Evolutionary conservation across 768 basidiomycete species (phyloP), one percentile per base, ranked within the genome.

Genomic region (Calocybe indica): DNA sequence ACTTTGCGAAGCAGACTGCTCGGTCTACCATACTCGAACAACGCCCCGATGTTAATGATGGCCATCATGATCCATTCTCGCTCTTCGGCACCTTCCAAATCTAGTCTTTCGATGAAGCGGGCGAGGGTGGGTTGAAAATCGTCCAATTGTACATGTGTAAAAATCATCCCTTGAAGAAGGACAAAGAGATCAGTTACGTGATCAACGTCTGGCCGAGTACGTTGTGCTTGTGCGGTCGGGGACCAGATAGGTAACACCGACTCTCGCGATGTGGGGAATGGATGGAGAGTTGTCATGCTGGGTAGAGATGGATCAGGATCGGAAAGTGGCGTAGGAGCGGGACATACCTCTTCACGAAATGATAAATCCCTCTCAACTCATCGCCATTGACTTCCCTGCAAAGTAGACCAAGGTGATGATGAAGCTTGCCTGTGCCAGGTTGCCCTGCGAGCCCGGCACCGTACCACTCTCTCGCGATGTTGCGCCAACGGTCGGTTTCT

Each of bases 21-120:
- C 2, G 83, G 73, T 28, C 81, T 75, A 32, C 96, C 95, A 56
- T 94, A 98, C 64, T 98, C 93, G 57, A 97, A 70, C 7, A 96
- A 64, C 0, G 88, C 79, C 4, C 80, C 74, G 31, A 97, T 73
- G 62, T 95, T 95, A 55, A 91, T 73, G 40, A 87, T 70, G 0
- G 82, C 95, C 91, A 98, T 95, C 87, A 94, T 92, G 55, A 91
- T 85, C 96, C 96, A 99, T 48, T 95, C 91, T 29, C 84, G 81
- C 59, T 84, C 86, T 54, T 88, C 80, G 0, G 81, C 84, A 7
- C 79, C 82, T 51, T 94, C 90, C 48, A 93, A 85, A 45, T 83
- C 76, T 2, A 95, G 76, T 36, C 89, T 84, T 63, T 95, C 93
- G 34, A 92, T 75, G 61, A 94, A 88, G 13, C 92, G 85, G 1